phyloP scores from a whole-genome alignment of 345 rosid species.

The Eucalyptus coolabah region DNA sequence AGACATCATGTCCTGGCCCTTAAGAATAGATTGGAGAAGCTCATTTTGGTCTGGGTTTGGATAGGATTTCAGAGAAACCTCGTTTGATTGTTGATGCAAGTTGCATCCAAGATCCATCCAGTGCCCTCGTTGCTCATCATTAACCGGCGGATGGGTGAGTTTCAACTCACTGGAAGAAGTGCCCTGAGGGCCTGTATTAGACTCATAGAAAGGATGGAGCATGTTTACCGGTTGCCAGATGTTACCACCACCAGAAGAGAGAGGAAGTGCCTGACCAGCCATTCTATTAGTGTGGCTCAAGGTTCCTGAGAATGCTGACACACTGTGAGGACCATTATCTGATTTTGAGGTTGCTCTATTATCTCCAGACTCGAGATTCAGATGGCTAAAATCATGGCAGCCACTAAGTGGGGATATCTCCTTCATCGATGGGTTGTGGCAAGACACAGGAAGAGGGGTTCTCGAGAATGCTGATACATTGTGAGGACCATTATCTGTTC shows the following conservation, averaged over 20 bases:
- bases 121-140: constrained; percentile 23
- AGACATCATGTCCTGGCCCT: constrained; percentile 38
- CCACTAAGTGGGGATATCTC: constrained; percentile 19
- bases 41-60: constrained; percentile 58
- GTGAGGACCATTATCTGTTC: constrained; percentile 27
- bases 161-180: constrained; percentile 33
- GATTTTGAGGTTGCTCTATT: constrained; percentile 19
- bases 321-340: constrained; percentile 24
- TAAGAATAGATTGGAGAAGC: constrained; percentile 75
- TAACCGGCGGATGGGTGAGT: constrained; percentile 27
- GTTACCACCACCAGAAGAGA: constrained; percentile 30
- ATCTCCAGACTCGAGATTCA: constrained; percentile 17
- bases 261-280: constrained; percentile 26
- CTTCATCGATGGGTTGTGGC: constrained; percentile 13
- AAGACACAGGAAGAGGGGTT: constrained; percentile 8
- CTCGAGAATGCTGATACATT: constrained; percentile 8
- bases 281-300: constrained; percentile 24
- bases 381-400: constrained; percentile 10
- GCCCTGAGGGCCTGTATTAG: constrained; percentile 25
- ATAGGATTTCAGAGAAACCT: constrained; percentile 41
- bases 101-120: constrained; percentile 46
- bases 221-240: constrained; percentile 49
- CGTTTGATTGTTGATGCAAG: constrained; percentile 33
- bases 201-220: constrained; percentile 30
- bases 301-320: constrained; percentile 8